Base-by-base conservation (phyloP, 2,329 filamentous ascomycete species). In the Phaeoacremonium minimum region DNA sequence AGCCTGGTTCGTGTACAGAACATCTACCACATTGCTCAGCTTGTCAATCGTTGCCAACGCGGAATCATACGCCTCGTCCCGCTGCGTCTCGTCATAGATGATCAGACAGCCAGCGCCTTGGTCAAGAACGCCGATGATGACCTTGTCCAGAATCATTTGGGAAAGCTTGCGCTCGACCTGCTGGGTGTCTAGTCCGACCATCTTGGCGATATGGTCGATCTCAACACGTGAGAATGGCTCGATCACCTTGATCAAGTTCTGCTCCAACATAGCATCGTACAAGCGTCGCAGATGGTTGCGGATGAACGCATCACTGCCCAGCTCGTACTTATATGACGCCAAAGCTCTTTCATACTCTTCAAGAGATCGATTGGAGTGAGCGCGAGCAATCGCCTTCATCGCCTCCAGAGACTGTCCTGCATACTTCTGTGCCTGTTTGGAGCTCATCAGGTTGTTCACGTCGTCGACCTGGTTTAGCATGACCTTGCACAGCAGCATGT, bases 401-500 rank as follows among this genome's bases (percentile, higher is more conserved):
- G 93, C 93, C 65, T 98, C 93, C 46, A 98, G 80, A 58, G 88
- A 93, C 67, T 91, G 88, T 52, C 91, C 89, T 19, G 90, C 90
- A 59, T 98, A 97, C 66, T 94, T 93, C 57, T 94, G 80, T 28
- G 94, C 93, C 63, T 96, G 90, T 76, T 98, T 98, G 37, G 88
- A 94, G 18, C 85, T 80, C 80, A 98, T 88, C 49, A 98, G 79
- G 57, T 85, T 81, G 67, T 91, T 95, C 61, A 98, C 91, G 62
- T 98, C 94, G 70, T 97, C 90, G 48, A 82, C 88, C 28, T 94
- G 75, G 67, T 98, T 98, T 51, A 98, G 77, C 94, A 98, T 98
- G 63, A 98, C 93, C 73, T 98, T 98, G 81, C 93, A 97, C 22
- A 98, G 82, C 37, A 98, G 79, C 93, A 98, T 98, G 74, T 98